A percentile compares a stretch with the other conserved stretches of the same genome.
Evolutionary conservation across 2,329 filamentous ascomycete species (phyloP).

Genomic region (Orbilia oligospora): DNA sequence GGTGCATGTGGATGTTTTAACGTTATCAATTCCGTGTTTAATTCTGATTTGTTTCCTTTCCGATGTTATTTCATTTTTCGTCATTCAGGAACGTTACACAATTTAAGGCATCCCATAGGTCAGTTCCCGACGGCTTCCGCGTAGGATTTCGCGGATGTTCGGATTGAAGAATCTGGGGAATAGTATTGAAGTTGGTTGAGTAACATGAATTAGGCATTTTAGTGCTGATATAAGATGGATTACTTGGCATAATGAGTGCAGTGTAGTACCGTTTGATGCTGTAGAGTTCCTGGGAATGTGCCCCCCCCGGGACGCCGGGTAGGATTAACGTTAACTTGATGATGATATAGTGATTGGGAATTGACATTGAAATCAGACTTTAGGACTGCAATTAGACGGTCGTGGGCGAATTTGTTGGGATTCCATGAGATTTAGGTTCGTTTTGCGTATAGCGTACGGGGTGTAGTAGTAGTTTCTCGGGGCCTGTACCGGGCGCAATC

Average conservation of each 20-base stretch:
- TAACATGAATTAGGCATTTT: not conserved
- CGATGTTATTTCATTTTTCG: not conserved
- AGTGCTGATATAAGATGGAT: conserved; percentile 3
- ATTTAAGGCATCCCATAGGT: not conserved
- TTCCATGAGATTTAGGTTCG: not conserved
- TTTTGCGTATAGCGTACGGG: not conserved
- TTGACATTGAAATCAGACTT: too few species aligned
- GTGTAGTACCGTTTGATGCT: too few species aligned
- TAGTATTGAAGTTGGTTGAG: conserved; percentile 11
- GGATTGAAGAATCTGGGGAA: not conserved
- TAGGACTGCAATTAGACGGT: too few species aligned
- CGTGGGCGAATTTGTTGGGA: not conserved
- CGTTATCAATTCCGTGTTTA: not conserved
- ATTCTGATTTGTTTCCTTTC: too few species aligned
- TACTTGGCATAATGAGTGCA: not conserved
- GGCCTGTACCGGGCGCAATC: too few species aligned
- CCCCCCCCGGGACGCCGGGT: too few species aligned
- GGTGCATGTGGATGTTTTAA: too few species aligned
- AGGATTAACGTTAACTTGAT: too few species aligned
- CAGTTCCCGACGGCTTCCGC: not conserved
- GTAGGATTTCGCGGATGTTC: not conserved
- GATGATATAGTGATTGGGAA: not conserved
- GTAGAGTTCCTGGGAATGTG: too few species aligned
- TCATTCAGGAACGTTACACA: not conserved
- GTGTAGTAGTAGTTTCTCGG: not conserved